Base-by-base conservation (phyloP, 805 yeast species). In the Isabelozyma gotoi region DNA sequence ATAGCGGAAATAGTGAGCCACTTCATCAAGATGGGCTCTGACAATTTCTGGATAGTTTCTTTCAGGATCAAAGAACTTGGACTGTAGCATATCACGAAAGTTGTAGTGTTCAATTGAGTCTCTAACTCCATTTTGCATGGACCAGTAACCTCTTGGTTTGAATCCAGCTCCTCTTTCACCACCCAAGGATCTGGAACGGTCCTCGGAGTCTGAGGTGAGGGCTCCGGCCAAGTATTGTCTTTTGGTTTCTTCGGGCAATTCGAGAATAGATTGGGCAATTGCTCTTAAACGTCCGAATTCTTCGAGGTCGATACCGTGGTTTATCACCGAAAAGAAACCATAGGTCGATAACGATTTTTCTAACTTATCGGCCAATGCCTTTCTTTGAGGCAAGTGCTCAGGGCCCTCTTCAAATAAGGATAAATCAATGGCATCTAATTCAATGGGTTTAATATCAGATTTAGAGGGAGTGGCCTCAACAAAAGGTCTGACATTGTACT, bases 141-240 rank as follows among this genome's bases (percentile, higher is more conserved):
- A 59, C 81, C 80, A 76, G 48, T 74, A 74, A 17, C 76, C 75
- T 34, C 60, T 62, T 2, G 80, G 80, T 48, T 76, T 76, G 56
- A 59, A 76, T 0, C 80, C 80, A 31, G 59, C 57, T 5, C 77
- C 79, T 16, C 78, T 57, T 47, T 75, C 76, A 6, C 74, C 76
- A 0, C 81, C 80, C 10, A 66, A 48, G 2, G 62, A 56, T 42
- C 3, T 65, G n/a, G 38, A 31, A 20, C 41, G 41, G 35, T 56
- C 50, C 46, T 62, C 67, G 19, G 54, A 53, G 38, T 61, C 66
- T 36, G 59, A 56, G n/a, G 51, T 56, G 14, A 53, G 47, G n/a
- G 66, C 66, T 40, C 67, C 59, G 2, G 67, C 65, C 19, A 60
- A 47, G 42, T 48, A 60, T 39, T 57, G 44, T 8, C 44, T 35